These are phyloP conservation scores for Hamamelis virginiana DNA, from an alignment of 164 flowering plant species.

Conservation along the genomic window DNA sequence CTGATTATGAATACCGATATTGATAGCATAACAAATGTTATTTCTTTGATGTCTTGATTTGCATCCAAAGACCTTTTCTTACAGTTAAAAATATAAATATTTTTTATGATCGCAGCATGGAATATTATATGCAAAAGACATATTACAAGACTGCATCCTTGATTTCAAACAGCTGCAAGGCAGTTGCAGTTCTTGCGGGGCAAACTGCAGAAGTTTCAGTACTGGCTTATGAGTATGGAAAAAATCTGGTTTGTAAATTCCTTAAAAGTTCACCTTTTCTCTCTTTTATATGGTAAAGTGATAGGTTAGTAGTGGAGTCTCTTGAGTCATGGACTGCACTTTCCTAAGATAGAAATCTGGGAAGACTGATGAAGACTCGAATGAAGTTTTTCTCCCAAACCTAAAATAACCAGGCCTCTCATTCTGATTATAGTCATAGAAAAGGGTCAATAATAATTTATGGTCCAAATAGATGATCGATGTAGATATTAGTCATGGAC, in stretches of 20 bases:
- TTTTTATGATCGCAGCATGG: conserved; percentile 70
- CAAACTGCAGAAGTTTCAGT: conserved; percentile 85
- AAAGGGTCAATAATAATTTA: no score
- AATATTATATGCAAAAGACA: conserved; percentile 88
- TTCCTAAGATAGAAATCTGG: neutral
- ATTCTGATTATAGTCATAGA: no score
- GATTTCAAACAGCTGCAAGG: conserved; percentile 93
- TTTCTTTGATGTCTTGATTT: neutral
- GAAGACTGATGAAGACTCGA: neutral
- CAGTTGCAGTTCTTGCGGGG: conserved; percentile 89
- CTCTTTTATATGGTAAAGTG: neutral
- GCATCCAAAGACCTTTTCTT: neutral
- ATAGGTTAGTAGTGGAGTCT: neutral
- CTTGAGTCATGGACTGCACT: neutral
- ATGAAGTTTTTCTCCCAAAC: neutral
- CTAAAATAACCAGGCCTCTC: neutral
- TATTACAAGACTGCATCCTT: conserved; percentile 95
- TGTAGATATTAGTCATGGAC: no score
- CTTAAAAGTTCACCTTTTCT: neutral
- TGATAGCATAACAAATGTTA: neutral
- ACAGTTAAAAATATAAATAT: neutral
- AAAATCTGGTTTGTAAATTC: conserved; percentile 71
- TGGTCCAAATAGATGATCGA: no score
- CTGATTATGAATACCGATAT: neutral
- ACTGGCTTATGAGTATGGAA: conserved; percentile 87